These are phyloP conservation scores for Botrytis paeoniae DNA, from an alignment of 2,329 filamentous ascomycete genomes.

Conservation along the genomic window DNA sequence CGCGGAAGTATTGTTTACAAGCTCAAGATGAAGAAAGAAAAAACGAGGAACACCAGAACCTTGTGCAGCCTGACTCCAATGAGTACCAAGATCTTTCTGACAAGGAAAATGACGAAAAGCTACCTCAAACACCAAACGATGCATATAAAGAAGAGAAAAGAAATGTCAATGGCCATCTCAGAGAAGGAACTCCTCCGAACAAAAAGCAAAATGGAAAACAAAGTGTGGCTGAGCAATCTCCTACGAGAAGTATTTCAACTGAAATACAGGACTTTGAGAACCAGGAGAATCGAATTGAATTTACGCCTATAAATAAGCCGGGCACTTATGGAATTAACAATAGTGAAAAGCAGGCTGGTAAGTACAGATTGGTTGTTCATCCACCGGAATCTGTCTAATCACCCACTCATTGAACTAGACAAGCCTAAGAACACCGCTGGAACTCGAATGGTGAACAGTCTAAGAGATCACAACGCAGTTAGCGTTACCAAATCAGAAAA, in stretches of 20 bases:
- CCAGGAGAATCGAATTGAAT: background rate
- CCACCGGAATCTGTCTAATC: background rate
- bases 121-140: background rate
- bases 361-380: background rate
- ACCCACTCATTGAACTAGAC: background rate
- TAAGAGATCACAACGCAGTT: background rate
- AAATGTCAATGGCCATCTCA: background rate
- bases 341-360: background rate
- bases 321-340: background rate
- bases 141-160: background rate
- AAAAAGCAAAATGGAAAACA: background rate
- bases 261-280: background rate
- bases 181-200: background rate
- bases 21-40: background rate
- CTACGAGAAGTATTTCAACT: background rate
- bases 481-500: background rate
- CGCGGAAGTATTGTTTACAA: background rate
- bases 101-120: background rate
- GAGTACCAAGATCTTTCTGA: background rate
- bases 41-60: accelerated
- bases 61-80: background rate
- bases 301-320: background rate
- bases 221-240: background rate
- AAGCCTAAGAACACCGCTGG: background rate
- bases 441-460: background rate